phyloP scores from a whole-genome alignment of 306 rosid species.

The Quercus variabilis region DNA sequence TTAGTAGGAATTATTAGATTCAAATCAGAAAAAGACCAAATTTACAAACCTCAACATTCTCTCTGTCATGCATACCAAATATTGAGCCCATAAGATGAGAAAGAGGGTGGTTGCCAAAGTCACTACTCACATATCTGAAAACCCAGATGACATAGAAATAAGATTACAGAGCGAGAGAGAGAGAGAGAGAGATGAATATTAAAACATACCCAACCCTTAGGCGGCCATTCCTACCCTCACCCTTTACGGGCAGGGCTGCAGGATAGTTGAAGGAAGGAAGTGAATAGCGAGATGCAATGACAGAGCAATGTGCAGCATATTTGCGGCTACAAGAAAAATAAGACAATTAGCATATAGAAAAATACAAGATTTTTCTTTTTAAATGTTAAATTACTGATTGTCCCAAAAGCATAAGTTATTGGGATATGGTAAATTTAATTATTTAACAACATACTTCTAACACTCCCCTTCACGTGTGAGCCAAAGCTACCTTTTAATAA shows the following conservation, averaged over 20 bases:
- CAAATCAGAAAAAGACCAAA: background rate
- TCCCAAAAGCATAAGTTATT: too few species aligned
- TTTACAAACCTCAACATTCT: conserved; percentile 74
- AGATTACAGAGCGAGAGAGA: background rate
- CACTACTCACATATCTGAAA: conserved; percentile 62
- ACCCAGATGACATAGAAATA: background rate
- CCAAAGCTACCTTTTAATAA: too few species aligned
- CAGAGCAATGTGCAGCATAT: conserved; percentile 91
- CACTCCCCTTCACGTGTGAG: too few species aligned
- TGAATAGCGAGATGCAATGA: conserved; percentile 84
- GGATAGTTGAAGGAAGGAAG: conserved; percentile 80
- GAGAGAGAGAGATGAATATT: background rate
- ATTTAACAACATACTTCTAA: too few species aligned
- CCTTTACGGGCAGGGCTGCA: conserved; percentile 55
- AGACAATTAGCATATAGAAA: background rate
- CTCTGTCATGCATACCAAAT: conserved; percentile 86
- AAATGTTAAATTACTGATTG: too few species aligned
- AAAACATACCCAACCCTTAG: conserved; percentile 83
- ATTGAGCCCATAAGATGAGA: conserved; percentile 98
- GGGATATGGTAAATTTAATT: too few species aligned
- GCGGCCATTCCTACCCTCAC: conserved; percentile 63
- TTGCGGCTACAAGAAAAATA: conserved; percentile 53
- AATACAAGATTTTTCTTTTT: background rate
- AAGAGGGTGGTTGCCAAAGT: conserved; percentile 65
- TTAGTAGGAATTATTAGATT: background rate